Conservation (phyloP, 495 filamentous ascomycete genomes). For the Choiromyces venosus region DNA sequence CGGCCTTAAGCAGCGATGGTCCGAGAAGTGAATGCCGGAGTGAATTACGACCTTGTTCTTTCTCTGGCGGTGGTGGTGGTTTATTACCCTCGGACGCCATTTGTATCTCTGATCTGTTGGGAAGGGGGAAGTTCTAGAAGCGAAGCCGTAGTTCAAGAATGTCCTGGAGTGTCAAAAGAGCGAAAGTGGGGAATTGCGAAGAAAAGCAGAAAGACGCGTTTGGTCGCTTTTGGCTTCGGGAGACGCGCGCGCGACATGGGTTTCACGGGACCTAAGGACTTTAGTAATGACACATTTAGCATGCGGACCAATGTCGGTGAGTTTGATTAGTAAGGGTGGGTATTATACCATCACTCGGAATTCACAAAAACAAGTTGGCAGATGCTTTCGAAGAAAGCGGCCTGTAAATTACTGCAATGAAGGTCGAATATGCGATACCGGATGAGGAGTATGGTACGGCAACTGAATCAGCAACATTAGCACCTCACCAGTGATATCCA, state of each 20-base stretch:
- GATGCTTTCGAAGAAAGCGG: background rate
- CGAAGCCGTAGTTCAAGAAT: background rate
- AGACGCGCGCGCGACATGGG: background rate
- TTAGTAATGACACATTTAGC: background rate
- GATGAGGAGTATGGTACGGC: too few relatives aligned
- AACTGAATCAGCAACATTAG: background rate
- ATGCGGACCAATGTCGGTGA: too few relatives aligned
- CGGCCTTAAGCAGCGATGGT: constrained; percentile 88
- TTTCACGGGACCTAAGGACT: background rate
- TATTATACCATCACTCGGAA: background rate
- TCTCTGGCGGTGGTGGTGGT: background rate
- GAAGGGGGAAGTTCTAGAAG: background rate
- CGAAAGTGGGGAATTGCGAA: background rate
- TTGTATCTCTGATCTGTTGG: background rate
- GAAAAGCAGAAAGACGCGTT: background rate
- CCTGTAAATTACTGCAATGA: too few relatives aligned
- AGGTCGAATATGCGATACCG: too few relatives aligned
- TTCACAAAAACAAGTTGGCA: background rate
- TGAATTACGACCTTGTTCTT: constrained; percentile 16
- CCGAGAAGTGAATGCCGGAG: constrained; percentile 64
- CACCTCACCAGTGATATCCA: background rate
- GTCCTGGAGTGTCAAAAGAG: background rate
- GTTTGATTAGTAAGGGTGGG: too few relatives aligned
- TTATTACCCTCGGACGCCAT: constrained; percentile 13
- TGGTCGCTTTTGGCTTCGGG: background rate